phyloP scores from a whole-genome alignment of 805 yeast genomes.

The Wickerhamiella kurtzmanii region DNA sequence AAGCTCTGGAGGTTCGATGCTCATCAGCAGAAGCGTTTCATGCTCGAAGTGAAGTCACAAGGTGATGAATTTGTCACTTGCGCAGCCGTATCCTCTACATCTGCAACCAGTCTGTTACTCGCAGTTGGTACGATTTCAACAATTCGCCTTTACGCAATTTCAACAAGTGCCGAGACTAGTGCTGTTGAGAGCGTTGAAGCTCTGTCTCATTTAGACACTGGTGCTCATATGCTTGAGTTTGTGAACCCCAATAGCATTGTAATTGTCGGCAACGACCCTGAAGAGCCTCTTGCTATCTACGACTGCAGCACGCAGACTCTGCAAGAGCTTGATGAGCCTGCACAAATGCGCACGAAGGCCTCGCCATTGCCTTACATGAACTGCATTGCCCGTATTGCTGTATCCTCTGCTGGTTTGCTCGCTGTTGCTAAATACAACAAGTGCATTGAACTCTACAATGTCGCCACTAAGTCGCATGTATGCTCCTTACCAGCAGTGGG shows the following conservation, averaged over 20 bases:
- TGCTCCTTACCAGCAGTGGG: conserved; percentile 43
- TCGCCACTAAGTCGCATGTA: conserved; percentile 19
- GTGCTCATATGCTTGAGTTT: conserved; percentile 14
- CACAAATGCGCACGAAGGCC: conserved; percentile 1
- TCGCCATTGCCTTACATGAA: conserved; percentile 32
- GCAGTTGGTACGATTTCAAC: conserved; percentile 59
- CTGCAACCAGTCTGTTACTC: conserved; percentile 39
- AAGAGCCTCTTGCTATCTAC: conserved; percentile 13
- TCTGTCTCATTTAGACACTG: conserved; percentile 1
- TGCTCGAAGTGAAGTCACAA: conserved; percentile 4
- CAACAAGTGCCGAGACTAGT: too few species aligned
- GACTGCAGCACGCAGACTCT: conserved; percentile 9
- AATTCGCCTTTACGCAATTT: conserved; percentile 53
- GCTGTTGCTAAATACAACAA: conserved; percentile 57
- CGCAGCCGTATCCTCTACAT: conserved; percentile 51
- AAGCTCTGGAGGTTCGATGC: conserved; percentile 67
- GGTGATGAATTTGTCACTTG: conserved; percentile 61
- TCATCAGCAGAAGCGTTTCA: conserved; percentile 36
- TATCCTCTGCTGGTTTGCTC: conserved; percentile 35
- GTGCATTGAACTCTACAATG: conserved; percentile 38
- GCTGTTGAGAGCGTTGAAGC: neutral
- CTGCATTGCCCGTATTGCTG: conserved; percentile 39
- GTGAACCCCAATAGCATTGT: conserved; percentile 15
- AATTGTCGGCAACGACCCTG: conserved; percentile 20
- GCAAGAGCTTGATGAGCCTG: conserved; percentile 8